Evolutionary conservation across 768 basidiomycete species (phyloP), one percentile per base, ranked within the genome.

Genomic region (Clitopilus hobsonii): DNA sequence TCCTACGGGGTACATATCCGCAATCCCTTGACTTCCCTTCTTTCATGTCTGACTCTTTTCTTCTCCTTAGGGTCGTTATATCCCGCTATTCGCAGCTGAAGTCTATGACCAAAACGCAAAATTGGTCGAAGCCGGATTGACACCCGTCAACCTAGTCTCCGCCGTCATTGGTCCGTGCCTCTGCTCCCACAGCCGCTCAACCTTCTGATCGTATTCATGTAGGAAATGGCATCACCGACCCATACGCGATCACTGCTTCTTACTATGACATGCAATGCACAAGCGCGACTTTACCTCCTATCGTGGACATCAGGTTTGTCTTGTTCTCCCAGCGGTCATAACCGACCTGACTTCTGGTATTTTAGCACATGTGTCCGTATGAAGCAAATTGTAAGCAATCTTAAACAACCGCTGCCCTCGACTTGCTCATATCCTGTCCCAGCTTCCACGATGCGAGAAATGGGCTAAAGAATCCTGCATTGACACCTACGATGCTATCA

Each of bases 1-100:
- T 91, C 87, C 0, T 92, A 91, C 59, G 89, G 81, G 1, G 89
- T 88, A 57, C 55, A 82, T 45, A 41, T 22, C 41, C 22, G 23
- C 13, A 20, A 6, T 1, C 1, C 8, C 10, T 49, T 71, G 24
- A 22, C 23, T 24, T 10, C 26, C 22, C 11, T 6, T n/a, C 53
- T 18, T 25, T 8, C 29, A 22, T 10, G 5, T 18, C 53, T n/a
- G 28, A 49, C 24, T 16, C 13, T 38, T 52, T 23, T 18, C 14
- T 26, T 24, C 2, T 36, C 16, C 14, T 6, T 51, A 87, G 86
- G 86, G 87, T 5, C 80, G 84, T 10, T 88, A 89, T 61, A 71
- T 89, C 1, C 88, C 86, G 0, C 71, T 88, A 1, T 93, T 93
- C 58, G 91, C 89, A 0, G 78, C 87, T 14, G 84, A 85, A 27